These are phyloP conservation scores for Dactylonectria estremocensis DNA, from an alignment of 2,329 filamentous ascomycete species.

Conservation along the genomic window DNA sequence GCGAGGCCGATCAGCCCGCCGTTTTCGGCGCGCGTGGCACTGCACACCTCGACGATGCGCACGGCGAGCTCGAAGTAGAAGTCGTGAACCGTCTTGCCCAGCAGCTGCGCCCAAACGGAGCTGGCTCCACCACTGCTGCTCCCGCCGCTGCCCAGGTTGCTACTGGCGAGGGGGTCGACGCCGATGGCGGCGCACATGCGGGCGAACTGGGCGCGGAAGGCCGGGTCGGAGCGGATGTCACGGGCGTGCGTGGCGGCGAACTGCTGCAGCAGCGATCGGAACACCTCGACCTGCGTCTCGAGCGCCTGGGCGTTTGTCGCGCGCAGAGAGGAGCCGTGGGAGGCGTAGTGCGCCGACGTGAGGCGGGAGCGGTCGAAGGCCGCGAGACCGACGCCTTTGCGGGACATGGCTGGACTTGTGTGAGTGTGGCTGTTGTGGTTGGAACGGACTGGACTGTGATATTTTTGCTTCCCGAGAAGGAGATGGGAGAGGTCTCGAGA, in stretches of 20 bases:
- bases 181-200: constrained; percentile 99
- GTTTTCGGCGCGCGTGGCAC: constrained; percentile 89
- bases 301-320: constrained; percentile 87
- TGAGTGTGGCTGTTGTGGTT: not conserved
- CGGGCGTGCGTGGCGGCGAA: constrained; percentile 96
- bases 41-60: constrained; percentile 93
- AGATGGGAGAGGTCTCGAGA: not conserved
- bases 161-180: constrained; percentile 86
- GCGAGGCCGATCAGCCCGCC: constrained; percentile 89
- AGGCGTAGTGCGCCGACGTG: constrained; percentile 90
- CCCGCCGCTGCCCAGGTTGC: constrained; percentile 53
- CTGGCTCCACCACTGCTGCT: constrained; percentile 65
- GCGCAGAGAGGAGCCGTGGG: constrained; percentile 90
- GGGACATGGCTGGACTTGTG: constrained; percentile 66
- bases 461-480: not conserved
- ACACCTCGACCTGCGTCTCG: constrained; percentile 93
- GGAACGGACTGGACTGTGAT: not conserved
- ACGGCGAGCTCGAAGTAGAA: constrained; percentile 99
- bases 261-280: constrained; percentile 94
- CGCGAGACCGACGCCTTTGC: constrained; percentile 90
- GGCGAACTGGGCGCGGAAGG: constrained; percentile 96
- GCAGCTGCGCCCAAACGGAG: constrained; percentile 92
- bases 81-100: constrained; percentile 94
- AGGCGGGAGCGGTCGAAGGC: constrained; percentile 90
- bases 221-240: constrained; percentile 95